A percentile compares a stretch with the other conserved stretches of the same genome.
These are phyloP conservation scores for Inonotus obliquus DNA, from an alignment of 1,284 basidiomycete species.

Conservation along the genomic window DNA sequence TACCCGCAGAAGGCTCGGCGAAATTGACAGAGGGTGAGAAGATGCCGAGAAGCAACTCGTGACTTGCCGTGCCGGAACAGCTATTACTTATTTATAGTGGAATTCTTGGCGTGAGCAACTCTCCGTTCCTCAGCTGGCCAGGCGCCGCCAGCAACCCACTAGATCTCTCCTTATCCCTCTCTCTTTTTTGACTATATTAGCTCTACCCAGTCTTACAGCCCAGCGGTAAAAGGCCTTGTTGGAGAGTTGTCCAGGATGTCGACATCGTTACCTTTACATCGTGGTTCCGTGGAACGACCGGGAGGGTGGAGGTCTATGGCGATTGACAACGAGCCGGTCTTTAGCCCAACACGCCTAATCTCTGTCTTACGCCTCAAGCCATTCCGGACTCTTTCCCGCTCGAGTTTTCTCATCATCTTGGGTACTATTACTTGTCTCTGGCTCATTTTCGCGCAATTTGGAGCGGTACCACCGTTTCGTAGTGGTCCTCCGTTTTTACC, in stretches of 20 bases:
- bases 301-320: conserved; percentile 11
- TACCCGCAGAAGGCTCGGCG: no score
- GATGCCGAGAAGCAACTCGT: background rate
- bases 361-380: conserved; percentile 10
- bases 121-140: background rate
- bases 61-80: background rate
- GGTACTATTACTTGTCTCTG: conserved; percentile 6
- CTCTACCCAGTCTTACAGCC: background rate
- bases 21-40: no score
- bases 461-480: background rate
- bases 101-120: background rate
- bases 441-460: conserved; percentile 12
- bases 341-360: background rate
- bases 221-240: background rate
- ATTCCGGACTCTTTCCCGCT: background rate
- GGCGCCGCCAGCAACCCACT: background rate
- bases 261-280: conserved; percentile 8
- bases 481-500: background rate
- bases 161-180: background rate
- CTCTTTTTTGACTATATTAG: background rate
- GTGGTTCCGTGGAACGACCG: background rate
- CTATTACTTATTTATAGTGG: background rate
- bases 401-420: background rate
- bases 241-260: background rate
- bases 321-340: conserved; percentile 4